These are phyloP conservation scores for Candida methanosorbosa DNA, from an alignment of 805 yeast genomes.

Conservation along the genomic window DNA sequence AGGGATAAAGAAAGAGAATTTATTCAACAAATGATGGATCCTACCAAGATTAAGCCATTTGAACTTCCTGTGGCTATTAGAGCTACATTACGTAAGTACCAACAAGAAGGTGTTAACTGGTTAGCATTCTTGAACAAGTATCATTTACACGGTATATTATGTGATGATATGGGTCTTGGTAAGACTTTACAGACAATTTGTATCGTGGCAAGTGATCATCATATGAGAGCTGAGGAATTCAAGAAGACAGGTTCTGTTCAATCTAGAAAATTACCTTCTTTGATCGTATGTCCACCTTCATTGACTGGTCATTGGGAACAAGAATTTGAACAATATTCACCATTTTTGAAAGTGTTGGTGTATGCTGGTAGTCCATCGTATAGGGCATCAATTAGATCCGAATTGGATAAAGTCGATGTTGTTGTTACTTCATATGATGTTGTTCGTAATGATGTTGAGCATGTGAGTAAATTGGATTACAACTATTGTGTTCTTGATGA, in stretches of 20 bases:
- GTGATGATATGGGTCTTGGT: conserved; percentile 99
- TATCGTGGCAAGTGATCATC: conserved; percentile 93
- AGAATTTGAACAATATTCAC: conserved; percentile 84
- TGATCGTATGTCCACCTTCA: conserved; percentile 94
- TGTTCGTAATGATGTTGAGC: conserved; percentile 80
- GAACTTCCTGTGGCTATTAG: conserved; percentile 84
- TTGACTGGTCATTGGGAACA: conserved; percentile 99
- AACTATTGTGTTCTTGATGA: conserved; percentile 96
- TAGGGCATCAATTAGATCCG: conserved; percentile 46
- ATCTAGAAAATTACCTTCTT: conserved; percentile 67
- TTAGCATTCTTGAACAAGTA: conserved; percentile 89
- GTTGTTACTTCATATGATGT: conserved; percentile 95
- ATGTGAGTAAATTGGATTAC: conserved; percentile 52
- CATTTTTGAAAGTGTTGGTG: conserved; percentile 71
- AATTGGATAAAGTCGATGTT: conserved; percentile 59
- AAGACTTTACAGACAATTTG: conserved; percentile 96
- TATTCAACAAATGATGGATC: conserved; percentile 97
- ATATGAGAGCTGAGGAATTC: conserved; percentile 67
- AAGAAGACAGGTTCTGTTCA: conserved; percentile 53
- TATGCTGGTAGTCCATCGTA: conserved; percentile 90
- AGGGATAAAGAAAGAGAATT: conserved; percentile 93
- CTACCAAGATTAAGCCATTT: conserved; percentile 80
- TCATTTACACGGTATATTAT: conserved; percentile 91
- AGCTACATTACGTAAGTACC: conserved; percentile 89
- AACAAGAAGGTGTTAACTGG: conserved; percentile 99